phyloP scores from a whole-genome alignment of 1,284 basidiomycete genomes.

The Fomitopsis betulina region DNA sequence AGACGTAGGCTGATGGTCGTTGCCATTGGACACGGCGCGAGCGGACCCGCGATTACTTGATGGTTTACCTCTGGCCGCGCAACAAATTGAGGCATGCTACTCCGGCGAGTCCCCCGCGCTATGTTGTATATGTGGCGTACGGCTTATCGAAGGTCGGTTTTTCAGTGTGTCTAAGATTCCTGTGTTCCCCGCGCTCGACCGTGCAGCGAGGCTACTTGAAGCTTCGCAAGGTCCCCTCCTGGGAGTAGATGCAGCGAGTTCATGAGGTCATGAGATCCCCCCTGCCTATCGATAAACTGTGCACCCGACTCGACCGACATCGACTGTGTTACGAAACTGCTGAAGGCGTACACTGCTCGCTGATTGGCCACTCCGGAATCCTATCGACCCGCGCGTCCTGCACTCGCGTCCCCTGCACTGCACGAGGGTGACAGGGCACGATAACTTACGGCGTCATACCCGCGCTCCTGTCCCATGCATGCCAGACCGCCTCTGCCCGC shows the following conservation, averaged over 20 bases:
- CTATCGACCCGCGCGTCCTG: not conserved
- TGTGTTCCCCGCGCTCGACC: not conserved
- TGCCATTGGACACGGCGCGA: not conserved
- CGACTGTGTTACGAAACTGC: not conserved
- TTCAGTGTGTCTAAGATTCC: not conserved
- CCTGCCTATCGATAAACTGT: not conserved
- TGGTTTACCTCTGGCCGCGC: not conserved
- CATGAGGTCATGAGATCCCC: not conserved
- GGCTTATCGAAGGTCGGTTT: not conserved
- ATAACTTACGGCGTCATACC: not conserved
- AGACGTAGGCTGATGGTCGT: not conserved
- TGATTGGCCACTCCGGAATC: not conserved
- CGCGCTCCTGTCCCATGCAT: not conserved
- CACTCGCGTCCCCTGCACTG: slow-evolving; percentile 1
- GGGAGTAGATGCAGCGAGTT: not conserved
- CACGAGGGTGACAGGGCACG: not conserved
- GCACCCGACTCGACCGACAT: not conserved
- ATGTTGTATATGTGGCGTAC: not conserved
- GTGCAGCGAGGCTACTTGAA: not conserved
- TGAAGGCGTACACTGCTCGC: not conserved
- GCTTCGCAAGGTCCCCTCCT: not conserved
- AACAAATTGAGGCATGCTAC: not conserved
- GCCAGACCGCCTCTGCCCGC: not conserved
- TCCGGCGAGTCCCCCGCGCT: not conserved
- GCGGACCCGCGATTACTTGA: slow-evolving; percentile 1